Percentiles rank a stretch among this genome's conserved stretches.
phyloP scores from a whole-genome alignment of 371 early-diverging fungal species.

The Syncephalis plumigaleata region DNA sequence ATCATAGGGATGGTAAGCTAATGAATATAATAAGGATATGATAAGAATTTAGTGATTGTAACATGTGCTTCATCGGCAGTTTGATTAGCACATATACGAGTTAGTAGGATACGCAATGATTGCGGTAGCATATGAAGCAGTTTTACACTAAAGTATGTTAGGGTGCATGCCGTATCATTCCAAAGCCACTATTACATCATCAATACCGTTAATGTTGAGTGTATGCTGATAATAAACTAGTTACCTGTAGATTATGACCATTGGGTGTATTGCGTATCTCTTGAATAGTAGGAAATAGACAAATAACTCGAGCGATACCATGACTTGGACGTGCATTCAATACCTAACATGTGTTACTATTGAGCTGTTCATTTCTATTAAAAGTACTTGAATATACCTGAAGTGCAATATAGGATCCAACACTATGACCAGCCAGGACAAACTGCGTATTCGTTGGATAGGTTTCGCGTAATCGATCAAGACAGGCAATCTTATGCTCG shows the following conservation, averaged over 20 bases:
- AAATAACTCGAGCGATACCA: conserved; percentile 36
- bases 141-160: background rate
- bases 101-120: conserved; percentile 13
- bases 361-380: background rate
- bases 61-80: background rate
- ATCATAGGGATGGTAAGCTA: conserved; percentile 8
- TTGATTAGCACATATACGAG: conserved; percentile 9
- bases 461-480: conserved; percentile 25
- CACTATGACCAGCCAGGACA: conserved; percentile 43
- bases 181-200: background rate
- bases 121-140: background rate
- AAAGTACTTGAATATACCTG: conserved; percentile 2
- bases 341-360: conserved; percentile 9
- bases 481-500: conserved; percentile 38
- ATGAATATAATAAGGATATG: conserved; percentile 13
- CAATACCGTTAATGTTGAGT: no score
- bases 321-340: conserved; percentile 34
- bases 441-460: conserved; percentile 28
- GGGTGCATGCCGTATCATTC: background rate
- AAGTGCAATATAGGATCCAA: conserved; percentile 38
- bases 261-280: conserved; percentile 57
- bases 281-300: conserved; percentile 62
- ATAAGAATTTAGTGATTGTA: conserved; percentile 8
- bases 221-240: conserved; percentile 4
- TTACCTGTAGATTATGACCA: conserved; percentile 38